phyloP scores from a whole-genome alignment of 2,329 filamentous ascomycete species.

The Leptographium procerum region DNA sequence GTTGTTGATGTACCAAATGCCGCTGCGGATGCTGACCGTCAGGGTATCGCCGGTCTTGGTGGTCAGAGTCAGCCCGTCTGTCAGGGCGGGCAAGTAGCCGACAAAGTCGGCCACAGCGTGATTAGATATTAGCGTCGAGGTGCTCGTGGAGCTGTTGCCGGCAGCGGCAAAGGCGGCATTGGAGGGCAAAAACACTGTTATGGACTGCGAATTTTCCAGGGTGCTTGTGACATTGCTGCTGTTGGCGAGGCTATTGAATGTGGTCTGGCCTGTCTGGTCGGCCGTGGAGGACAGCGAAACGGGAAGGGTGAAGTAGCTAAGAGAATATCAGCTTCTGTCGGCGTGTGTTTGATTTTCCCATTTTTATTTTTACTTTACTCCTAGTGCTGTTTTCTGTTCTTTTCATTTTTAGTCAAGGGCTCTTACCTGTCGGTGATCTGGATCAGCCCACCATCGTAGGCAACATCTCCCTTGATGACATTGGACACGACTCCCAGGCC shows the following conservation, averaged over 20 bases:
- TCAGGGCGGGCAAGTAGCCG: slow-evolving; percentile 13
- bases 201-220: slow-evolving; percentile 10
- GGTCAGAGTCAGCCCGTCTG: slow-evolving; percentile 11
- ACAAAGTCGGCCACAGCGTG: slow-evolving; percentile 11
- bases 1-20: slow-evolving; percentile 16
- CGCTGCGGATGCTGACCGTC: slow-evolving; percentile 12
- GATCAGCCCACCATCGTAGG: slow-evolving; percentile 16
- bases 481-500: slow-evolving; percentile 17
- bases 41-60: slow-evolving; percentile 11
- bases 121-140: slow-evolving; percentile 10
- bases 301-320: slow-evolving; percentile 13
- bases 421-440: slow-evolving; percentile 15
- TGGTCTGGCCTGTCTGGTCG: slow-evolving; percentile 10
- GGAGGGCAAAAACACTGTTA: slow-evolving; percentile 15
- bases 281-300: slow-evolving; percentile 10
- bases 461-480: slow-evolving; percentile 16
- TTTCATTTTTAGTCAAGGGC: neutral
- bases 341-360: neutral
- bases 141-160: slow-evolving; percentile 4
- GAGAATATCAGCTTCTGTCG: neutral
- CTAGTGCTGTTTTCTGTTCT: no score
- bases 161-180: slow-evolving; percentile 11
- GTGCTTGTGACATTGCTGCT: slow-evolving; percentile 9
- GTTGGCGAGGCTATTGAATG: slow-evolving; percentile 9
- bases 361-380: neutral